These are phyloP conservation scores for Pochonia chlamydosporia DNA, from an alignment of 2,329 filamentous ascomycete species.

Conservation along the genomic window DNA sequence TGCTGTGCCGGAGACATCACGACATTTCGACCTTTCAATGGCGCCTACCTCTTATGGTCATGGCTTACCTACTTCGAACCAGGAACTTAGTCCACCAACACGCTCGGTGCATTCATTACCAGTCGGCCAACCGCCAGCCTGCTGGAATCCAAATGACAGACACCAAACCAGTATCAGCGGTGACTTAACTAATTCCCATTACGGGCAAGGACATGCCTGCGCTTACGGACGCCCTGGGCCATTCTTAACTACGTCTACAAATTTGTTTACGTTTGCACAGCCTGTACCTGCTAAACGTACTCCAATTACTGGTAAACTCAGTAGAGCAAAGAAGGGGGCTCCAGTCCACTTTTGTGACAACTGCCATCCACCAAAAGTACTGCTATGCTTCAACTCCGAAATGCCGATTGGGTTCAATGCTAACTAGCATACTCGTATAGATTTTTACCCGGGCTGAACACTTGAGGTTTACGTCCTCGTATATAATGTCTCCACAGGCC, in stretches of 20 bases:
- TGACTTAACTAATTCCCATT: conserved; percentile 42
- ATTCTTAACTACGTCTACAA: conserved; percentile 24
- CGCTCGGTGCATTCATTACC: conserved; percentile 20
- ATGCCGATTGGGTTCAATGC: not conserved
- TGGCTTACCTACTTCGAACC: conserved; percentile 21
- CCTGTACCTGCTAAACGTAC: conserved; percentile 45
- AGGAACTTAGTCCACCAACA: conserved; percentile 28
- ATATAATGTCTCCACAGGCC: conserved; percentile 7
- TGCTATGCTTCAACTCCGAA: conserved; percentile 3
- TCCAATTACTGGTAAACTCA: conserved; percentile 50
- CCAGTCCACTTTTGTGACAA: conserved; percentile 51
- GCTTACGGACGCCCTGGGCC: conserved; percentile 14
- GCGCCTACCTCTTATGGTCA: conserved; percentile 21
- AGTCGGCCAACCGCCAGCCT: conserved; percentile 16
- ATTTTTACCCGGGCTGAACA: conserved; percentile 60
- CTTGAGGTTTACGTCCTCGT: conserved; percentile 40
- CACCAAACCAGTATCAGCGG: conserved; percentile 40
- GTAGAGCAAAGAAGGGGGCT: conserved; percentile 54
- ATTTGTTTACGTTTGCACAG: conserved; percentile 33
- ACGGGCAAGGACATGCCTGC: conserved; percentile 19
- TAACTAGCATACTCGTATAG: conserved; percentile 25
- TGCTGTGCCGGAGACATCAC: conserved; percentile 28
- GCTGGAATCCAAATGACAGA: conserved; percentile 18
- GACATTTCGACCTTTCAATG: conserved; percentile 23
- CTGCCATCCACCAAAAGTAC: conserved; percentile 47